Percentiles rank a stretch among this genome's conserved stretches.
Evolutionary conservation across 78 protist genomes (phyloP).

Genomic region (Cavenderia fasciculata): DNA sequence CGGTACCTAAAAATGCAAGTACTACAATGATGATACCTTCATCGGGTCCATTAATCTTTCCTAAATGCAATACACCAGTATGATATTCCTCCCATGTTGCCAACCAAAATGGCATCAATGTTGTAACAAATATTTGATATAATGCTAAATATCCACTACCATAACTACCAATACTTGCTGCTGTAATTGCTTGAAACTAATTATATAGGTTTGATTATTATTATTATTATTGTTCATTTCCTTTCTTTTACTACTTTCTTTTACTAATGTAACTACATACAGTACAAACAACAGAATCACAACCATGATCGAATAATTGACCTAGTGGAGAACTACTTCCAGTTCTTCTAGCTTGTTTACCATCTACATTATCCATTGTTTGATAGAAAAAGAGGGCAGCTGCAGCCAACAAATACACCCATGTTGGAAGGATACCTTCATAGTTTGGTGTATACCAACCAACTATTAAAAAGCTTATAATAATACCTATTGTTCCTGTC

Average conservation of each 20-base stretch:
- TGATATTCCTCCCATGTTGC: slow-evolving; percentile 81
- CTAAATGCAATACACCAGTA: slow-evolving; percentile 72
- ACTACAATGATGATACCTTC: slow-evolving; percentile 66
- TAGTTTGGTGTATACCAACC: slow-evolving; percentile 43
- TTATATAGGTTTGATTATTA: background rate
- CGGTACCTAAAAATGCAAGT: slow-evolving; percentile 14
- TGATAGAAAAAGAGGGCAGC: slow-evolving; percentile 78
- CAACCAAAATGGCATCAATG: slow-evolving; percentile 77
- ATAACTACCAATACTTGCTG: slow-evolving; percentile 58
- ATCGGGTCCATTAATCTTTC: slow-evolving; percentile 72
- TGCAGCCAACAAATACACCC: slow-evolving; percentile 64
- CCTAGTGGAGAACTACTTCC: slow-evolving; percentile 81
- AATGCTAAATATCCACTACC: slow-evolving; percentile 44
- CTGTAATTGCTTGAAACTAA: slow-evolving; percentile 69
- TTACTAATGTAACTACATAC: slow-evolving; percentile 4
- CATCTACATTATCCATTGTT: slow-evolving; percentile 80
- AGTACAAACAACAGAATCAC: slow-evolving; percentile 75
- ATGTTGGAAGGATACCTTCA: slow-evolving; percentile 58
- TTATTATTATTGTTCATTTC: background rate
- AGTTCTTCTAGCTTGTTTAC: slow-evolving; percentile 83
- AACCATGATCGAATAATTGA: slow-evolving; percentile 83
- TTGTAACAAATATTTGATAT: slow-evolving; percentile 22
- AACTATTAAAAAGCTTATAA: slow-evolving; percentile 38
- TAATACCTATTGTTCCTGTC: slow-evolving; percentile 60
- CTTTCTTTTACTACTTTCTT: background rate